phyloP scores from a whole-genome alignment of 2,329 filamentous ascomycete species.

The Alternaria dauci region DNA sequence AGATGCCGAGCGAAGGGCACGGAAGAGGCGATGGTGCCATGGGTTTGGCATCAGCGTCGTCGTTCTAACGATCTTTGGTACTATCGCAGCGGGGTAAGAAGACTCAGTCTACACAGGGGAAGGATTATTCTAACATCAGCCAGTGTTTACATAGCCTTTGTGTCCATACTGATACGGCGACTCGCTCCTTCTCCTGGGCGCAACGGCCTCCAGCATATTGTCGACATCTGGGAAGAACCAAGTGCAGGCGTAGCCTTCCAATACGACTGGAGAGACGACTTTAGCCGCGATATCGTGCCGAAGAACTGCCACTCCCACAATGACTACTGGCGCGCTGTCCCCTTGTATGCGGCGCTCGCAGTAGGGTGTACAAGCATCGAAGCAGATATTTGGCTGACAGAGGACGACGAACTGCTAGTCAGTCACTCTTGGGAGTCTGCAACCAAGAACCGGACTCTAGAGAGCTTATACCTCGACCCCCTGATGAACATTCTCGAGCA shows the following conservation, averaged over 20 bases:
- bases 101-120: background rate
- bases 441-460: constrained; percentile 30
- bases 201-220: constrained; percentile 38
- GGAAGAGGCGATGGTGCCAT: constrained; percentile 16
- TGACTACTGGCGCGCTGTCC: constrained; percentile 54
- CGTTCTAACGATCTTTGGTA: constrained; percentile 24
- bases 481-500: constrained; percentile 56
- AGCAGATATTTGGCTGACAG: constrained; percentile 43
- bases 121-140: constrained; percentile 10
- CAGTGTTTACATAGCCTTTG: constrained; percentile 38
- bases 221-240: constrained; percentile 39
- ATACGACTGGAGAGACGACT: constrained; percentile 48
- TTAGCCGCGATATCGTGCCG: constrained; percentile 50
- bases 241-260: constrained; percentile 25
- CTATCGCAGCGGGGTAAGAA: constrained; percentile 31
- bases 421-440: constrained; percentile 37
- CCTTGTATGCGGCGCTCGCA: constrained; percentile 51
- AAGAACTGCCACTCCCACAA: constrained; percentile 55
- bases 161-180: constrained; percentile 28
- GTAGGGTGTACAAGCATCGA: constrained; percentile 50
- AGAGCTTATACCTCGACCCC: constrained; percentile 36
- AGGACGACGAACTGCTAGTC: constrained; percentile 40
- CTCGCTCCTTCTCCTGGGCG: constrained; percentile 29
- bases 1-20: background rate
- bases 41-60: constrained; percentile 17